Base-by-base conservation (phyloP, 1,139 yeast genomes). In the Hansenula anomala region DNA sequence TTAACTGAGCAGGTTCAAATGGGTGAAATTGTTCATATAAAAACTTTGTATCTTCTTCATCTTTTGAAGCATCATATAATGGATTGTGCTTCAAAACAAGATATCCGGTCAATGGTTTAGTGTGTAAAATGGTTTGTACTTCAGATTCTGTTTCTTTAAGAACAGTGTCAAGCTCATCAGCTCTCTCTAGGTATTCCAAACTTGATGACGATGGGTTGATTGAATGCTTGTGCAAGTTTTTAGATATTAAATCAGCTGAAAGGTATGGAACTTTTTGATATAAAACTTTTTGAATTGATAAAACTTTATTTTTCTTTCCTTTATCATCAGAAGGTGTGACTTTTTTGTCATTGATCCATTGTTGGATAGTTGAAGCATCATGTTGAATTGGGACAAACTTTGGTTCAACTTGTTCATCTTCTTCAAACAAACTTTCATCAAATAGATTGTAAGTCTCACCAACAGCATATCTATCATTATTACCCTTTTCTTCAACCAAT, bases 21-120 rank as follows among this genome's bases (percentile, higher is more conserved):
- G 97, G 97, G 59, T 86, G 95, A 56, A 88, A 92, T 45, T 86
- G 95, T 40, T 87, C 95, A 47, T 74, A 85, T 2, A 81, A 59
- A 42, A 64, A 78, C 48, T 79, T 76, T 52, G 75, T 64, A 28
- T 59, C 63, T 3, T 54, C 49, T 1, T 54, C 55, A 28, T 63
- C 63, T 18, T 64, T 71, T 4, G 63, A 55, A 13, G 56, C 46
- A 30, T 63, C 59, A 50, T 62, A 75, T 10, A 70, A 60, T 1
- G 73, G 71, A 51, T 85, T 86, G 48, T 66, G 70, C 50, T 78
- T 81, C 12, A 82, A 70, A 1, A 88, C 68, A 39, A 90, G 82
- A 48, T 66, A 81, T 0, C 97, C 97, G 0, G 63, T 59, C 2
- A 68, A 56, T 6, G 61, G 61, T 3, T 66, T 49, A 1, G 64